Percentiles rank a stretch among this genome's conserved stretches.
These are phyloP conservation scores for Eucalyptus globulus DNA, from an alignment of 345 rosid species.

Conservation along the genomic window DNA sequence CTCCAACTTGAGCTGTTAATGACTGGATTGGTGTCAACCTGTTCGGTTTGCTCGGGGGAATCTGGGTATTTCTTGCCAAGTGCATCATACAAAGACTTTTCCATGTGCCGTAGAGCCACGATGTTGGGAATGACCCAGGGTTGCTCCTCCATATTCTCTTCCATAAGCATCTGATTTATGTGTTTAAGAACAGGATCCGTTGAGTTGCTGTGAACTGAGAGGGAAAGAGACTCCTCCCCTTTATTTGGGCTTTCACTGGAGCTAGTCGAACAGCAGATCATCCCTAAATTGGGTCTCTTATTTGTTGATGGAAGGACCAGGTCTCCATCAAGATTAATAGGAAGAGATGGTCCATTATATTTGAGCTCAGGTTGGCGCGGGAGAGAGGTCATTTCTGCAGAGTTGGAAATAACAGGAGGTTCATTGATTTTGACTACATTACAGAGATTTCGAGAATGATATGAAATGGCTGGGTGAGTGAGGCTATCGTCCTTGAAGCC, in stretches of 20 bases:
- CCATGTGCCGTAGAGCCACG: constrained; percentile 38
- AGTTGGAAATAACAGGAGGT: background rate
- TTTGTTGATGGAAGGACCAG: background rate
- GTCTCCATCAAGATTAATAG: background rate
- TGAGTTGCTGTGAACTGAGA: constrained; percentile 39
- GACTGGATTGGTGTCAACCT: background rate
- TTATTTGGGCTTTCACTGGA: background rate
- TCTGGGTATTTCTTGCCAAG: constrained; percentile 32
- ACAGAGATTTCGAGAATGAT: background rate
- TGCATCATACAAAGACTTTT: constrained; percentile 48
- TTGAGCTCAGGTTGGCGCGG: background rate
- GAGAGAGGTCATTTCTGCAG: background rate
- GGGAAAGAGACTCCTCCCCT: background rate
- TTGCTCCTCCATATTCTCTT: constrained; percentile 47
- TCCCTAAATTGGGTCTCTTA: background rate
- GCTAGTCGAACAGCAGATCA: background rate
- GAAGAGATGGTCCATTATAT: background rate
- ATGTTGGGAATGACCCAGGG: constrained; percentile 42
- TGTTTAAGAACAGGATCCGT: constrained; percentile 45
- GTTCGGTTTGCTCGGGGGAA: background rate
- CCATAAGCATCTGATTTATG: constrained; percentile 62
- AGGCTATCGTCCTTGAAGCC: background rate
- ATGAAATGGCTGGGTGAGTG: background rate
- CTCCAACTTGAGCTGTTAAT: background rate
- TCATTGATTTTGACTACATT: background rate